Evolutionary conservation across 2,329 filamentous ascomycete species (phyloP), one percentile per base, ranked within the genome.

Genomic region (Teratosphaeria nubilosa): DNA sequence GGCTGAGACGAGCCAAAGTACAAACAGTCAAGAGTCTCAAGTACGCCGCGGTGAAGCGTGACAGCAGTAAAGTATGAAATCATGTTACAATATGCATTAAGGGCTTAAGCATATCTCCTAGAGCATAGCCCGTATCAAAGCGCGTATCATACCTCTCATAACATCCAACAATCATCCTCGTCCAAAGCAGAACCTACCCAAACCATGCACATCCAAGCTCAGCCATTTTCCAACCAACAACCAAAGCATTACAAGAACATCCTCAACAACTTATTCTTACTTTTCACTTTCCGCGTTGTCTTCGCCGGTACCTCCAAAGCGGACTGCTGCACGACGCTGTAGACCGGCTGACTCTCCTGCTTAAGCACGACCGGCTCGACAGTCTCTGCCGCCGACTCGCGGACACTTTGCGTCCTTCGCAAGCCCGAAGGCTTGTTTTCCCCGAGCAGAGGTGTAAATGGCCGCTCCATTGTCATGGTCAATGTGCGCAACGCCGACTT

Each of bases 381-480:
- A 16, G 58, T 60, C 52, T 65, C 64, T 41, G 30, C 34, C 30
- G 41, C 53, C 10, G 59, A 59, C 51, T 64, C 64, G 32, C 64
- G 60, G 1, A 70, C 68, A 55, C 69, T 70, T 57, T 71, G 67
- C n/a, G 68, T 63, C 55, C 67, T 64, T 25, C 65, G 64, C 48
- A 70, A 51, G 5, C 52, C 55, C 10, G 63, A 57, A 11, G 63
- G 56, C 59, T 66, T 64, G 54, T 64, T 63, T 53, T 66, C 63
- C 45, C 62, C 59, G 16, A 68, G 57, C 53, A 68, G 45, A 10
- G 69, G 69, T 25, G 62, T 69, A 60, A 71, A 70, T 9, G 69
- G 69, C n/a, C 69, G 62, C 58, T 72, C 69, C 65, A 70, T 70
- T 4, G 62, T 69, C 65, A 69, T 63, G 11, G 69, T 69, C 56